Conservation (phyloP, 495 filamentous ascomycete genomes). For the Amphirosellinia nigrospora region DNA sequence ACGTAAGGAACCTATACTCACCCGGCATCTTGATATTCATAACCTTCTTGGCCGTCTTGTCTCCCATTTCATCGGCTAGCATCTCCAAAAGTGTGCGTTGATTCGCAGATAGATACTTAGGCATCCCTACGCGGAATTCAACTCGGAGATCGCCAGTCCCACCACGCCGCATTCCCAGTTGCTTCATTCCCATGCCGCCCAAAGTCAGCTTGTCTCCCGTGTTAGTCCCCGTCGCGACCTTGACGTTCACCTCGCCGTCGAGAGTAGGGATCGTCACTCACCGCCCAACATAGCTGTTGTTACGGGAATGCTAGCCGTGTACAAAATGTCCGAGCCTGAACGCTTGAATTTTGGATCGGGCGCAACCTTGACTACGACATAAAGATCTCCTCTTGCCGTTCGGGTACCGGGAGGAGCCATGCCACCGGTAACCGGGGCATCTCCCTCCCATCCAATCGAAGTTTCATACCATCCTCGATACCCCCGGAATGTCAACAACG, state of each 20-base stretch:
- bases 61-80: conserved; percentile 91
- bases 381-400: conserved; percentile 79
- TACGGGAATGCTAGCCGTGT: conserved; percentile 88
- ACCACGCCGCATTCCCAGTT: conserved; percentile 61
- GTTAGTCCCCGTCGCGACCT: conserved; percentile 85
- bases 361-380: conserved; percentile 81
- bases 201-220: conserved; percentile 91
- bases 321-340: conserved; percentile 84
- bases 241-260: conserved; percentile 85
- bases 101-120: conserved; percentile 86
- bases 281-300: conserved; percentile 93
- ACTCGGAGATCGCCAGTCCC: conserved; percentile 82
- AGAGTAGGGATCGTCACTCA: conserved; percentile 88
- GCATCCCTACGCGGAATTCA: conserved; percentile 94
- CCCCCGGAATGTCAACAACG: conserved; percentile 90
- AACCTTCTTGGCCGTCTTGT: conserved; percentile 87
- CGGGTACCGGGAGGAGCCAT: conserved; percentile 61
- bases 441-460: conserved; percentile 84
- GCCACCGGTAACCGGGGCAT: conserved; percentile 77
- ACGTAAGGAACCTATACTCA: conserved; percentile 28
- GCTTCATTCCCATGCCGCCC: conserved; percentile 89
- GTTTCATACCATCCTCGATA: conserved; percentile 92
- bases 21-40: conserved; percentile 66
- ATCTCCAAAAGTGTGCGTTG: conserved; percentile 93
- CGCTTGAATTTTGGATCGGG: conserved; percentile 86